Conservation (phyloP, 495 filamentous ascomycete species). For the Xylaria cubensis region DNA sequence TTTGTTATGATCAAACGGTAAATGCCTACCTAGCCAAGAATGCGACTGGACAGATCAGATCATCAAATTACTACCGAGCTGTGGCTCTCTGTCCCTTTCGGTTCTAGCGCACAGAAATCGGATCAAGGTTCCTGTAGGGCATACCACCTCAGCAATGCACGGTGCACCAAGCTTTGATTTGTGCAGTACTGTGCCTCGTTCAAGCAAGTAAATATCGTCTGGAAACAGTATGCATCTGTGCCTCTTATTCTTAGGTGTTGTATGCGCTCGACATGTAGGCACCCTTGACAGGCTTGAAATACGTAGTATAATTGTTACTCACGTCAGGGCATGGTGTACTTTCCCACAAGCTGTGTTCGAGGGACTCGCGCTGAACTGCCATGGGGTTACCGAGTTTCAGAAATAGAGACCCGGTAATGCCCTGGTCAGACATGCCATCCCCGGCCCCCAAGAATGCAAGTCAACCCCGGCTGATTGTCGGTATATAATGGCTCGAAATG, state of each 20-base stretch:
- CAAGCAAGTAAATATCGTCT: slow-evolving; percentile 2
- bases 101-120: slow-evolving; percentile 15
- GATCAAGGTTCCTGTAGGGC: slow-evolving; percentile 17
- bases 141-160: slow-evolving; percentile 13
- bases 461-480: slow-evolving; percentile 8
- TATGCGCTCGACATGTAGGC: not conserved
- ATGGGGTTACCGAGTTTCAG: slow-evolving; percentile 17
- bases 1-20: slow-evolving; percentile 17
- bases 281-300: not conserved
- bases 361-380: not conserved
- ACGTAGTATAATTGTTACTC: not conserved
- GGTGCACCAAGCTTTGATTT: slow-evolving; percentile 4
- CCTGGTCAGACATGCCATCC: slow-evolving; percentile 2
- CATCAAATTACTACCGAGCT: slow-evolving; percentile 11
- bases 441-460: not conserved
- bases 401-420: slow-evolving; percentile 20
- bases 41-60: slow-evolving; percentile 25
- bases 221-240: not conserved
- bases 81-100: slow-evolving; percentile 7
- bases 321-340: not conserved
- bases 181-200: not conserved
- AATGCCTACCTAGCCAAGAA: slow-evolving; percentile 18
- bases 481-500: not conserved
- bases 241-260: not conserved
- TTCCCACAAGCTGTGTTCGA: not conserved